Base-by-base conservation (phyloP, 441 rosid species). In the Syzygium malaccense region DNA sequence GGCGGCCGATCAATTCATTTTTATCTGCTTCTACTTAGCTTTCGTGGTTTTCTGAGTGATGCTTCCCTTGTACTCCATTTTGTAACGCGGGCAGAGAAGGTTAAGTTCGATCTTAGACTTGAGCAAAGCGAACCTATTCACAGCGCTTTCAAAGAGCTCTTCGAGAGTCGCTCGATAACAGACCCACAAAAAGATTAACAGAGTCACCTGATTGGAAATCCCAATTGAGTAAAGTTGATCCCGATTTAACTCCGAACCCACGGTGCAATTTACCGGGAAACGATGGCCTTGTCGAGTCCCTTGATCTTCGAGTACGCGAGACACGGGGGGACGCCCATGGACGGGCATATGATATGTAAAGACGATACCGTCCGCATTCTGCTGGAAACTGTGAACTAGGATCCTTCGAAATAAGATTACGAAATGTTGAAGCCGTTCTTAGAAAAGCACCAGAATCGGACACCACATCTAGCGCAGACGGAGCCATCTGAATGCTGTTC, bases 311-410 rank as follows among this genome's bases (percentile, higher is more conserved):
- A 89, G 92, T 90, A 95, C 26, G 98, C 93, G 85, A 97, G 94
- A 87, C 98, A 96, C 91, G 98, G 93, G 93, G 93, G n/a, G 95
- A 95, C 89, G 96, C 98, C 96, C 98, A 97, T 45, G 99, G 99
- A 90, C 99, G 95, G 89, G 98, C 99, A 93, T 97, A 95, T 5
- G 99, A 97, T 87, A 96, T 90, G 85, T 95, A 97, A 41, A 97
- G 94, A 96, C 96, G 99, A 92, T 97, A 96, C 92, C 98, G 94
- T 87, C 97, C 96, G 14, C 97, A 89, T 88, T 94, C 98, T 26
- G 96, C 94, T n/a, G 95, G 95, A 90, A 96, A 97, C 55, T 88
- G 95, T 33, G 99, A 94, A 78, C 92, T 91, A 2, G 95, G 93
- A 49, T 95, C 95, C 85, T 88, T 91, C 37, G 95, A 96, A 71